Conservation (phyloP, 2,329 filamentous ascomycete genomes). For the Cordyceps militaris region DNA sequence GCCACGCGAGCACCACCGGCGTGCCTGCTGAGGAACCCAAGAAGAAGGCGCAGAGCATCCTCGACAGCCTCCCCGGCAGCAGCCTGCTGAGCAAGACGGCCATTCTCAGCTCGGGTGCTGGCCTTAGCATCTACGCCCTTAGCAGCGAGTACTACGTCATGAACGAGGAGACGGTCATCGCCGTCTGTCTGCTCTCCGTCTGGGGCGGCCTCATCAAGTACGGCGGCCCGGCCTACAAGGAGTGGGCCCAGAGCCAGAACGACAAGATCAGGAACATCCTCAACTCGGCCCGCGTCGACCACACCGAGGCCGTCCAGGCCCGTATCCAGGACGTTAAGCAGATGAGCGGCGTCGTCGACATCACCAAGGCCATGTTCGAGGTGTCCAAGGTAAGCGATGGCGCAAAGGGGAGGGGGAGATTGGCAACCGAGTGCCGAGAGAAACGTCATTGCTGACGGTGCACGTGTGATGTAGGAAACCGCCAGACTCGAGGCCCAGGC, state of each 20-base stretch:
- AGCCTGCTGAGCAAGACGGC: slow-evolving; percentile 92
- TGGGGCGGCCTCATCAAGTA: slow-evolving; percentile 92
- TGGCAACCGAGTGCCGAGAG: not conserved
- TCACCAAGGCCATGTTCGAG: slow-evolving; percentile 95
- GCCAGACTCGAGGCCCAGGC: slow-evolving; percentile 92
- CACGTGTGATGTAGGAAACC: slow-evolving; percentile 63
- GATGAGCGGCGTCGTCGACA: slow-evolving; percentile 86
- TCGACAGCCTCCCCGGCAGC: slow-evolving; percentile 89
- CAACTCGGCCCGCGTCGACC: slow-evolving; percentile 87
- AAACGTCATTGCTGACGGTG: slow-evolving; percentile 18
- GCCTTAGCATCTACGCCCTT: slow-evolving; percentile 87
- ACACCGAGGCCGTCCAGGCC: slow-evolving; percentile 90
- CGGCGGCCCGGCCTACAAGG: slow-evolving; percentile 82
- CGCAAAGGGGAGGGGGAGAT: not conserved
- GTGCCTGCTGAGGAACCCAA: slow-evolving; percentile 84
- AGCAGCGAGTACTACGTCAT: slow-evolving; percentile 99
- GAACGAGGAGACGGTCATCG: slow-evolving; percentile 97
- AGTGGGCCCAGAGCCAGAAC: slow-evolving; percentile 85
- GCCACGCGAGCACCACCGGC: slow-evolving; percentile 59
- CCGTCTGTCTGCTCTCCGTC: slow-evolving; percentile 85
- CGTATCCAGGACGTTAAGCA: slow-evolving; percentile 93
- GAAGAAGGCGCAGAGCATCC: slow-evolving; percentile 92
- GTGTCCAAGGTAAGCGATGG: slow-evolving; percentile 77
- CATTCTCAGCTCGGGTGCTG: slow-evolving; percentile 88
- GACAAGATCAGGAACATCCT: slow-evolving; percentile 92